Percentiles rank a stretch among this genome's conserved stretches.
Conservation (phyloP, 805 yeast genomes). For the Diddensiella caesifluorescens region DNA sequence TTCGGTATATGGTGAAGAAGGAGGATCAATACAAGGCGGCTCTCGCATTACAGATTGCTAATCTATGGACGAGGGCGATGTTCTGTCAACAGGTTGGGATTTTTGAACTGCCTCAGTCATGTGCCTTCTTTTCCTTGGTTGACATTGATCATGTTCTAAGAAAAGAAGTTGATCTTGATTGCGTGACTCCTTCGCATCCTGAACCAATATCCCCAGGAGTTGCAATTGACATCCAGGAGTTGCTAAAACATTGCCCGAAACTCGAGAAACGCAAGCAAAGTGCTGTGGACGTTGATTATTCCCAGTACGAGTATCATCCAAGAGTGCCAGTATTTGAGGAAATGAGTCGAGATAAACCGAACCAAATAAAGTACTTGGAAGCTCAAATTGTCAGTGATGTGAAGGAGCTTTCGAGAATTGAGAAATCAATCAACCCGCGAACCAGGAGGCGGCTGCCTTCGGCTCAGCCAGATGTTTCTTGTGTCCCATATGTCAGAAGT, state of each 20-base stretch:
- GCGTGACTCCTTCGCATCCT: slow-evolving; percentile 85
- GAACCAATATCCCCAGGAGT: slow-evolving; percentile 72
- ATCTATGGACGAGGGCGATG: slow-evolving; percentile 94
- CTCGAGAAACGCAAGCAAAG: slow-evolving; percentile 14
- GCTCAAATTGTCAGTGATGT: slow-evolving; percentile 16
- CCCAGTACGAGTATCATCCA: slow-evolving; percentile 8
- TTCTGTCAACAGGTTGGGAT: slow-evolving; percentile 91
- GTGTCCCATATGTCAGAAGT: no score
- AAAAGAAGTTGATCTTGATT: slow-evolving; percentile 88
- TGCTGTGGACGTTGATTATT: slow-evolving; percentile 3
- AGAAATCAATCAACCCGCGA: slow-evolving; percentile 4
- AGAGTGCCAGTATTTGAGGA: slow-evolving; percentile 11
- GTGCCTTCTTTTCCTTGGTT: slow-evolving; percentile 92
- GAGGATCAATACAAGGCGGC: slow-evolving; percentile 74
- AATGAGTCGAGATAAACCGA: slow-evolving; percentile 1
- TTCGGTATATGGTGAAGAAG: slow-evolving; percentile 70
- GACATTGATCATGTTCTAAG: slow-evolving; percentile 85
- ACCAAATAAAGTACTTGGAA: slow-evolving; percentile 10
- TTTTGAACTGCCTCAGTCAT: slow-evolving; percentile 82
- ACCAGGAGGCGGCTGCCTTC: no score
- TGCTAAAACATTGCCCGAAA: slow-evolving; percentile 36
- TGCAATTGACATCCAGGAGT: slow-evolving; percentile 52
- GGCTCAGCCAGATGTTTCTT: no score
- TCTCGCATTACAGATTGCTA: slow-evolving; percentile 78
- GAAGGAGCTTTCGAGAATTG: slow-evolving; percentile 9